A percentile compares a stretch with the other conserved stretches of the same genome.
These are phyloP conservation scores for Fistulifera pelliculosa DNA, from an alignment of 108 stramenopile genomes.

Conservation along the genomic window DNA sequence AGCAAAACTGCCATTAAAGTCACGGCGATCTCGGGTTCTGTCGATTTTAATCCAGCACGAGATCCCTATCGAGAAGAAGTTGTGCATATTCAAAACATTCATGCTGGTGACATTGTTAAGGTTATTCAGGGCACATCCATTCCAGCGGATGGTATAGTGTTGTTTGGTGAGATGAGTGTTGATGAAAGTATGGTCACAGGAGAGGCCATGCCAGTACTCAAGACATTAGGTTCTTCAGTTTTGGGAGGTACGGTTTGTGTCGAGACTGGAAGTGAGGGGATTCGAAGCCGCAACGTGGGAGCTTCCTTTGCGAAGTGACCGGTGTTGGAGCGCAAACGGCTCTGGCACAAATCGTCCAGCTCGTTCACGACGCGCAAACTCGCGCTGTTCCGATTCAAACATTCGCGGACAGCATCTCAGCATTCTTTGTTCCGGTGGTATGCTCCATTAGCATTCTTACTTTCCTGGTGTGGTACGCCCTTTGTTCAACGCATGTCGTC, in stretches of 20 bases:
- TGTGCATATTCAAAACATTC: conserved; percentile 24
- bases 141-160: conserved; percentile 71
- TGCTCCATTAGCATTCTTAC: conserved; percentile 53
- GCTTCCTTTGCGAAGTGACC: conserved; percentile 52
- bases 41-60: conserved; percentile 14
- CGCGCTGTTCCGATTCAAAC: conserved; percentile 85
- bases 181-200: conserved; percentile 93
- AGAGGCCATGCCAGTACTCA: conserved; percentile 84
- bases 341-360: conserved; percentile 72
- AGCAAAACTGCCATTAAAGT: conserved; percentile 34
- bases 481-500: conserved; percentile 26
- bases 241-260: conserved; percentile 60
- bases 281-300: neutral
- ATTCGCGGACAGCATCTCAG: conserved; percentile 80
- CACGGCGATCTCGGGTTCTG: neutral
- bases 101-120: conserved; percentile 54
- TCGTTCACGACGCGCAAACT: conserved; percentile 93
- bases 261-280: conserved; percentile 13
- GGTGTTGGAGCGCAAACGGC: conserved; percentile 70
- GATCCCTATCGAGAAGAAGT: conserved; percentile 26
- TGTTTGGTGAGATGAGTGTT: conserved; percentile 64
- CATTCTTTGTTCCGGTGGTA: conserved; percentile 87
- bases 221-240: conserved; percentile 43
- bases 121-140: conserved; percentile 67
- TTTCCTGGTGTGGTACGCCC: conserved; percentile 55